These are phyloP conservation scores for Pleurotus tuber-regium DNA, from an alignment of 768 basidiomycete genomes.

Conservation along the genomic window DNA sequence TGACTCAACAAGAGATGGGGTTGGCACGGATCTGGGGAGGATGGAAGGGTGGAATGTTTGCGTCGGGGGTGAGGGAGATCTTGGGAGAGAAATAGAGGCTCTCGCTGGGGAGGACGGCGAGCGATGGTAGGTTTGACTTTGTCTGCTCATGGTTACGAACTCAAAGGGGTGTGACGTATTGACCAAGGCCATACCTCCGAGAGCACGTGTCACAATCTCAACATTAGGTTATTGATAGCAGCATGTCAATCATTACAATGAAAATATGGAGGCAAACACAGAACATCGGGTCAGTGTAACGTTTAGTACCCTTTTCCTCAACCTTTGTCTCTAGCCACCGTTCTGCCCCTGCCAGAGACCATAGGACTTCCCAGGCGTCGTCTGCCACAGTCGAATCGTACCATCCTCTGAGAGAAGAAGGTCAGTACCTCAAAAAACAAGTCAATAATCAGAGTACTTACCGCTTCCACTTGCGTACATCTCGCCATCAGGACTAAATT, in stretches of 20 bases:
- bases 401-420: slow-evolving; percentile 79
- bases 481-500: slow-evolving; percentile 95
- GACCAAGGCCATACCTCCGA: not conserved
- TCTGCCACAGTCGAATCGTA: slow-evolving; percentile 97
- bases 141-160: not conserved
- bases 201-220: no score
- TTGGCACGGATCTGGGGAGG: slow-evolving; percentile 42
- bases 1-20: slow-evolving; percentile 51
- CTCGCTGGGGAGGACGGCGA: slow-evolving; percentile 18
- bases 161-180: not conserved
- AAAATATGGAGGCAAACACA: not conserved
- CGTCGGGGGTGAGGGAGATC: slow-evolving; percentile 38
- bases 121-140: slow-evolving; percentile 16
- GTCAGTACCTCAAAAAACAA: no score
- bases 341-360: slow-evolving; percentile 83
- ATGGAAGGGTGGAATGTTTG: slow-evolving; percentile 44
- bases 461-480: slow-evolving; percentile 97
- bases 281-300: not conserved
- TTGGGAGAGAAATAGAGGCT: slow-evolving; percentile 16
- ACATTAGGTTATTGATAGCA: not conserved
- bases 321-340: slow-evolving; percentile 35
- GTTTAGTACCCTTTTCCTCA: slow-evolving; percentile 13
- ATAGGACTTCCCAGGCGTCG: slow-evolving; percentile 89
- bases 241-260: not conserved
- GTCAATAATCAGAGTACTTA: no score